A percentile compares a stretch with the other conserved stretches of the same genome.
Evolutionary conservation across 2,329 filamentous ascomycete species (phyloP).

Genomic region (Botrytis squamosa): DNA sequence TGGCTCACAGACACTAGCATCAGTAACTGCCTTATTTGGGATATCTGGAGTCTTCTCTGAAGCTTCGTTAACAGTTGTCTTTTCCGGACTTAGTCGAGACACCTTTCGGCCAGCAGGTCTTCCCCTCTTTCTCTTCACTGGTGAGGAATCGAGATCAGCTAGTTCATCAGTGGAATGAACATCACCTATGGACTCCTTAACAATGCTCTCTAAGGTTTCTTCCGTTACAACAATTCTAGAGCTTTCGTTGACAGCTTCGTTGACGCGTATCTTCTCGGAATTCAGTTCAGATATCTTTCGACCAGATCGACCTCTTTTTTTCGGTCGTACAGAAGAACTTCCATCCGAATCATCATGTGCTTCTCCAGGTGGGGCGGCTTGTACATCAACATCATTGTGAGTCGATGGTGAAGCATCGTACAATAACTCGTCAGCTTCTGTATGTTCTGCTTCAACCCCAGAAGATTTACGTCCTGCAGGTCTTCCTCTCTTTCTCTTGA

Average conservation of each 20-base stretch:
- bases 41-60: neutral
- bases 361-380: neutral
- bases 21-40: neutral
- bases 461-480: neutral
- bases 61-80: neutral
- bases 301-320: slow-evolving; percentile 7
- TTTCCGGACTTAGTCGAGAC: neutral
- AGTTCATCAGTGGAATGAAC: neutral
- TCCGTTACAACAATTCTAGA: neutral
- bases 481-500: slow-evolving; percentile 10
- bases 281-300: neutral
- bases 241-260: neutral
- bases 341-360: neutral
- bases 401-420: neutral
- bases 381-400: neutral
- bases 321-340: neutral
- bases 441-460: neutral
- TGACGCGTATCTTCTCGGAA: neutral
- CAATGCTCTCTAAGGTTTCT: neutral
- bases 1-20: neutral
- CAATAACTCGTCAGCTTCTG: neutral
- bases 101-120: neutral
- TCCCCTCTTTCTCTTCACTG: slow-evolving; percentile 5
- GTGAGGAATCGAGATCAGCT: neutral
- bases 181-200: neutral